Evolutionary conservation across 2,329 filamentous ascomycete species (phyloP), one percentile per base, ranked within the genome.

Genomic region (Diaporthe sp.): DNA sequence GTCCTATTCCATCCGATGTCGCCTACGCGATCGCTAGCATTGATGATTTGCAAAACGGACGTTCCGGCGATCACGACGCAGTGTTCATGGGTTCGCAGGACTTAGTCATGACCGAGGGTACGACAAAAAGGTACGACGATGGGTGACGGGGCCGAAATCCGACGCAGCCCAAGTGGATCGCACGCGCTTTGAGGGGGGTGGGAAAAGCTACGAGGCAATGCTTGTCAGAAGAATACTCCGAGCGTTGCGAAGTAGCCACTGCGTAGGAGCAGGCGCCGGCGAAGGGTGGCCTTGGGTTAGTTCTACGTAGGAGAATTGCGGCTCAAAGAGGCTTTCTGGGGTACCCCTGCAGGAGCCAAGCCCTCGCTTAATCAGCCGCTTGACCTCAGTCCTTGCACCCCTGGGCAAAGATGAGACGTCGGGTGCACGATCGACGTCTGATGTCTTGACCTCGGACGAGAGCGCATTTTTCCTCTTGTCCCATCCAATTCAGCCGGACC

Each of bases 361-460:
- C 22, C 57, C 44, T 61, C 70, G 72, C 59, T 73, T 73, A 73
- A 55, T 73, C 72, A 73, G 72, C 72, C 59, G 59, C 49, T 51
- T 42, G 34, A 69, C 65, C 46, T 69, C 62, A 53, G 10, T 39
- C 15, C 15, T 28, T 10, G 3, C 2, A 7, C 17, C 28, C 65
- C 65, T n/a, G 42, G 31, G 34, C 12, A 9, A 59, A 74, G 17
- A 42, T 68, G 71, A 76, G 74, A 76, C 71, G 49, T 31, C 44
- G 42, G 51, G 55, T 67, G 71, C 74, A 76, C 37, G 74, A 76
- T 76, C 74, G 49, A 61, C 74, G 74, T 76, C 74, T 76, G 71
- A 74, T 74, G 53, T 53, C 49, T 72, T 39, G 42, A 72, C 70
- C 65, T 68, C 65, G 65, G 65, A 68, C 65, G 65, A 68, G 1